Conservation (phyloP, 2,329 filamentous ascomycete genomes). For the Chaetothyriales sp. region DNA sequence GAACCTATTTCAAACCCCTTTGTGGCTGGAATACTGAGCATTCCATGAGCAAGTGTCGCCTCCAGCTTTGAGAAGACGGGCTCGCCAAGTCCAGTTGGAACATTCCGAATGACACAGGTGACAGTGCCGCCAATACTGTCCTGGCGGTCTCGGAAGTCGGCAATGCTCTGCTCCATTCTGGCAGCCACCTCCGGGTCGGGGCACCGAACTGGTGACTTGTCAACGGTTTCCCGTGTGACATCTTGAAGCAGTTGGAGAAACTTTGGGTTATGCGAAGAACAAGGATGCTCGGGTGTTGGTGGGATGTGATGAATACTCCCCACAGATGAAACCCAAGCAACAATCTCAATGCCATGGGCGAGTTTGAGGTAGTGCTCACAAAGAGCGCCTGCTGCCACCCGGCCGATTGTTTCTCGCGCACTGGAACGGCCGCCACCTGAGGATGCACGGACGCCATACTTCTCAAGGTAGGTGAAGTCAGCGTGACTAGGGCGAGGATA, state of each 20-base stretch:
- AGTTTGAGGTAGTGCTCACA: slow-evolving; percentile 80
- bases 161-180: slow-evolving; percentile 67
- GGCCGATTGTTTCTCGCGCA: slow-evolving; percentile 85
- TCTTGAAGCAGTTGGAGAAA: slow-evolving; percentile 60
- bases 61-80: slow-evolving; percentile 93
- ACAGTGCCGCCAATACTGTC: slow-evolving; percentile 93
- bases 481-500: slow-evolving; percentile 88
- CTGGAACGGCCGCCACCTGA: slow-evolving; percentile 79
- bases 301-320: slow-evolving; percentile 60
- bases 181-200: slow-evolving; percentile 50
- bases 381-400: slow-evolving; percentile 81
- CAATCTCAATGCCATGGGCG: slow-evolving; percentile 75
- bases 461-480: slow-evolving; percentile 93
- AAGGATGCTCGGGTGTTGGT: slow-evolving; percentile 12
- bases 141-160: slow-evolving; percentile 57
- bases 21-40: slow-evolving; percentile 86
- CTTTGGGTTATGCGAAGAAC: slow-evolving; percentile 49
- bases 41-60: slow-evolving; percentile 77
- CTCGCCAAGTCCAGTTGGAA: slow-evolving; percentile 75
- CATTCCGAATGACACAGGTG: slow-evolving; percentile 80
- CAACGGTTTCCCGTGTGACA: slow-evolving; percentile 61
- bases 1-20: slow-evolving; percentile 95
- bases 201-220: slow-evolving; percentile 74
- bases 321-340: slow-evolving; percentile 76
- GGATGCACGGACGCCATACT: slow-evolving; percentile 87